Evolutionary conservation across 768 basidiomycete genomes (phyloP), one percentile per base, ranked within the genome.

Genomic region (Glaciozyma antarctica): DNA sequence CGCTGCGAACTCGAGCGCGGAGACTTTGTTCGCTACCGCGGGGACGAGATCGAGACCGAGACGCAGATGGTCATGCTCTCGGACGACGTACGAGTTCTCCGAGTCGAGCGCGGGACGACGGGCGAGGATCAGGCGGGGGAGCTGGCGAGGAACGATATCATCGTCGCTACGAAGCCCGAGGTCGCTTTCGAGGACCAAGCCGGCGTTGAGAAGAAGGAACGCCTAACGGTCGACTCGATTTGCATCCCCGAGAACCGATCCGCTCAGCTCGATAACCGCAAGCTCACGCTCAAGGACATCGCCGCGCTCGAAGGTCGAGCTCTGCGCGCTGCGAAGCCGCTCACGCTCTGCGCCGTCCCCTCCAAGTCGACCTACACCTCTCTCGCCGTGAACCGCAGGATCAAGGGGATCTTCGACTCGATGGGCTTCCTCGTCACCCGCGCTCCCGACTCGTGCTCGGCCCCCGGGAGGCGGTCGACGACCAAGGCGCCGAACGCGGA

Each of bases 141-240:
- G 55, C 70, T 82, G 21, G 61, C 69, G 2, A 71, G 82, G 41
- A 47, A 53, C 16, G 77, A 80, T 22, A 74, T 88, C 64, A 78
- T 79, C 51, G 79, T 89, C 62, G 80, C 82, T 3, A 76, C 78
- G 44, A 81, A 80, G 61, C 81, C 81, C 3, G 78, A 87, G 58
- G 72, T 73, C 45, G 61, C 65, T 19, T 12, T 26, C 48, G 15
- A 52, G 3, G 17, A 77, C 75, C 58, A 77, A 79, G 28, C 88
- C 85, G 85, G 76, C 77, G 22, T 79, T 84, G 64, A 82, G 87
- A 30, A 44, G 58, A 47, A 61, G 53, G 19, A 64, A 6, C 60
- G 64, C 32, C 34, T 71, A 6, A 43, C 21, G 3, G 41, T 71
- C 53, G 43, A 34, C 0, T 61, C 58, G 1, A 26, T 71, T n/a